Conservation (phyloP, 2,329 filamentous ascomycete genomes). For the Aotearoamyces nothofagi region DNA sequence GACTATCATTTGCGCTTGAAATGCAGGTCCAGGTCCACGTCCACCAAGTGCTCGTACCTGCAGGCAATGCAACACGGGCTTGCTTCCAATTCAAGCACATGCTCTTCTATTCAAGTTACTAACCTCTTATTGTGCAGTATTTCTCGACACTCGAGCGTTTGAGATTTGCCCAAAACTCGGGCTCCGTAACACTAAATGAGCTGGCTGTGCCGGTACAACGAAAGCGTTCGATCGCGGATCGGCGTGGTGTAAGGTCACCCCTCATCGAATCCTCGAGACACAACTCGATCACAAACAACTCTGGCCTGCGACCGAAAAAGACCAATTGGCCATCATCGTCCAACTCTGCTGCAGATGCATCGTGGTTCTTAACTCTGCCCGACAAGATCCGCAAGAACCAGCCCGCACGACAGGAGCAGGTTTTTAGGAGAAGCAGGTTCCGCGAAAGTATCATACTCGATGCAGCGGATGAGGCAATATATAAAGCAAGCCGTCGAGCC, state of each 20-base stretch:
- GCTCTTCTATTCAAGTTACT: conserved; percentile 3
- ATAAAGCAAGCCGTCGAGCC: conserved; percentile 27
- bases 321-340: conserved; percentile 15
- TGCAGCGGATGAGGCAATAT: conserved; percentile 41
- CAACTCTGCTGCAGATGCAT: conserved; percentile 38
- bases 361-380: conserved; percentile 56
- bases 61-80: conserved; percentile 2
- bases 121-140: conserved; percentile 32
- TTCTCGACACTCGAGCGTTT: conserved; percentile 60
- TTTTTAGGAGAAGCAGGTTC: conserved; percentile 36
- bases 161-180: conserved; percentile 40
- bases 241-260: conserved; percentile 13
- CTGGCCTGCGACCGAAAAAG: conserved; percentile 14
- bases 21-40: conserved; percentile 1
- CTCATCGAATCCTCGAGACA: conserved; percentile 7
- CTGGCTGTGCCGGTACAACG: conserved; percentile 12
- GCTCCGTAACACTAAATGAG: conserved; percentile 16
- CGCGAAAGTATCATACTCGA: conserved; percentile 37
- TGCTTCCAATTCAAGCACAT: conserved; percentile 1
- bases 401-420: conserved; percentile 58
- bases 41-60: conserved; percentile 2
- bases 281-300: conserved; percentile 13
- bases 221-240: conserved; percentile 14
- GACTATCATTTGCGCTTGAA: too few species aligned
- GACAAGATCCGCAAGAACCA: conserved; percentile 58